A percentile compares a stretch with the other conserved stretches of the same genome.
Conservation (phyloP, 768 basidiomycete genomes). For the Hygrophorus pudorinus region DNA sequence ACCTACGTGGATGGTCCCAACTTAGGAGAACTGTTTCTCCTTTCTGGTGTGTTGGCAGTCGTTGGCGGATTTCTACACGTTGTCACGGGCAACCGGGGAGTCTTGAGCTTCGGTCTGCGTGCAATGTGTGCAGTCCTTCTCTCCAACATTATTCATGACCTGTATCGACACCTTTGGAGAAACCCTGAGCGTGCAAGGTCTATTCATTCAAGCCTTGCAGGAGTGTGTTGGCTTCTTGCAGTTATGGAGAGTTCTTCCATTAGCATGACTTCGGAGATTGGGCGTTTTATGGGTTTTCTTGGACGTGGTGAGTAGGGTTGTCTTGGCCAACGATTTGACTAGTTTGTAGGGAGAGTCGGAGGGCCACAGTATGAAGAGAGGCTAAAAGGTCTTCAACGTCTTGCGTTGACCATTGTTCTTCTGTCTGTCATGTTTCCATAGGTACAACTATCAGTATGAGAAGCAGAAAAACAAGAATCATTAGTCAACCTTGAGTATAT, state of each 20-base stretch:
- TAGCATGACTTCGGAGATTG: slow-evolving; percentile 40
- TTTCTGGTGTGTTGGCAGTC: slow-evolving; percentile 11
- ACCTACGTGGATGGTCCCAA: slow-evolving; percentile 40
- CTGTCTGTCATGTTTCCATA: too few relatives aligned
- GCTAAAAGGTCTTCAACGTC: too few relatives aligned
- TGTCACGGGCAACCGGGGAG: neutral
- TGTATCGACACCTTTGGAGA: slow-evolving; percentile 35
- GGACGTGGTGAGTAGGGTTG: slow-evolving; percentile 28
- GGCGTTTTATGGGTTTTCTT: slow-evolving; percentile 34
- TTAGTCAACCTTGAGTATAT: too few relatives aligned
- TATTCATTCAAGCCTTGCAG: slow-evolving; percentile 23
- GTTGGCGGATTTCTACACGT: slow-evolving; percentile 9
- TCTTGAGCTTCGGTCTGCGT: slow-evolving; percentile 13
- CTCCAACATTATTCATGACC: slow-evolving; percentile 38
- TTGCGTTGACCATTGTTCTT: too few relatives aligned
- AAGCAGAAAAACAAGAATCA: too few relatives aligned
- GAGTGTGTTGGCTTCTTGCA: slow-evolving; percentile 29
- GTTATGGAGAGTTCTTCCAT: slow-evolving; percentile 41
- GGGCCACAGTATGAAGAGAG: slow-evolving; percentile 36
- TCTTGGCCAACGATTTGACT: slow-evolving; percentile 41
- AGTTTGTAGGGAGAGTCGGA: slow-evolving; percentile 37
- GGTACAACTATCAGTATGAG: too few relatives aligned
- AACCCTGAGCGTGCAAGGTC: slow-evolving; percentile 24
- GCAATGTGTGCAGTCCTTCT: slow-evolving; percentile 20
- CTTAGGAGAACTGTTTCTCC: slow-evolving; percentile 35